Evolutionary conservation across 257 asterid species (phyloP).

Genomic region (Schizonepeta tenuifolia): DNA sequence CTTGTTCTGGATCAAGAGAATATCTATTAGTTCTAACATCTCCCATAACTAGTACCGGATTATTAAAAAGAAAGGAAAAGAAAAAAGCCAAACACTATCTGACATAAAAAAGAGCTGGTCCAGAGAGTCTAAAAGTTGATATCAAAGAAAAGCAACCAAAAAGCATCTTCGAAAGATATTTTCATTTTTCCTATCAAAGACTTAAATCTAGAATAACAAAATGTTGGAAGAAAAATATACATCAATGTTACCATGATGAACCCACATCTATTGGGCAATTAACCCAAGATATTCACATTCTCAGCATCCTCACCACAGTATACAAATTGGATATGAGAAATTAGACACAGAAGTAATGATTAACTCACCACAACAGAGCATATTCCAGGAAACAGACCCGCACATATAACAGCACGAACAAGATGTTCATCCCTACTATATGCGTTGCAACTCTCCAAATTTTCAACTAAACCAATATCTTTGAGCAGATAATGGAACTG

Average conservation of each 20-base stretch:
- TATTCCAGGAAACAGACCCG: constrained; percentile 92
- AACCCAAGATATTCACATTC: constrained; percentile 1
- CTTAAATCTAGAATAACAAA: constrained; percentile 17
- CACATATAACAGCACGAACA: constrained; percentile 77
- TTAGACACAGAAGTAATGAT: constrained; percentile 12
- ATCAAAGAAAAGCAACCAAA: constrained; percentile 14
- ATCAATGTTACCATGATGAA: neutral
- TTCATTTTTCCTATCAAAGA: neutral
- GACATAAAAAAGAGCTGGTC: neutral
- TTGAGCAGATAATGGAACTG: constrained; percentile 78
- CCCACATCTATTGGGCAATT: neutral
- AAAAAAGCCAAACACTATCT: constrained; percentile 13
- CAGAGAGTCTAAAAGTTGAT: neutral
- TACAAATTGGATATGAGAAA: constrained; percentile 7
- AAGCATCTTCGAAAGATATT: neutral
- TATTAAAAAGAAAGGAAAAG: neutral
- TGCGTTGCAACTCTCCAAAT: constrained; percentile 65
- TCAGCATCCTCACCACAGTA: constrained; percentile 10
- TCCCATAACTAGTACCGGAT: constrained; percentile 19
- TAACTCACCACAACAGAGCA: constrained; percentile 90
- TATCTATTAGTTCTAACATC: constrained; percentile 31
- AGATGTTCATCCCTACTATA: constrained; percentile 81
- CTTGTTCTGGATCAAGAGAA: constrained; percentile 69
- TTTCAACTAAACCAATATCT: constrained; percentile 71
- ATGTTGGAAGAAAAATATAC: constrained; percentile 9